phyloP scores from a whole-genome alignment of 352 stramenopile species.

The Globisporangium emineosum region DNA sequence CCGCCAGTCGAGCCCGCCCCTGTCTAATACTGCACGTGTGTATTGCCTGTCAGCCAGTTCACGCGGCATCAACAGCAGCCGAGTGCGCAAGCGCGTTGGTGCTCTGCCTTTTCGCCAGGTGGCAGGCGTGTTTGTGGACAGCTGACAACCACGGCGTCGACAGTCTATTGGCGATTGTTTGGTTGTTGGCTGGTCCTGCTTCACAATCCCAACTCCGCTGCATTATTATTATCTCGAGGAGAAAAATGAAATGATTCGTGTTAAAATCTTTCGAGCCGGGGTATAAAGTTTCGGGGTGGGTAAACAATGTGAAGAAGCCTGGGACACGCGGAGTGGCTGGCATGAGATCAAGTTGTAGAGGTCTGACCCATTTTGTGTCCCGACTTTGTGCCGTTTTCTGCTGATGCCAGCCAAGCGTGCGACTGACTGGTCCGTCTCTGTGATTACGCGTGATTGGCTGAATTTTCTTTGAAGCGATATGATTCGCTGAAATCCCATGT shows the following conservation, averaged over 20 bases:
- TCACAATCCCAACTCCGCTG: background rate
- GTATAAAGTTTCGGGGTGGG: background rate
- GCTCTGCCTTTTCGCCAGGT: background rate
- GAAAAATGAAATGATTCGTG: background rate
- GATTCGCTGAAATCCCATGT: background rate
- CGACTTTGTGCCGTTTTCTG: background rate
- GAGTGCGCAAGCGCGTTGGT: background rate
- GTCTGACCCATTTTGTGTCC: background rate
- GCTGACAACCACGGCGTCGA: background rate
- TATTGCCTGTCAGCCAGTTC: background rate
- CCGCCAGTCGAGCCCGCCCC: background rate
- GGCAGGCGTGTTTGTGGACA: background rate
- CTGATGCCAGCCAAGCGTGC: background rate
- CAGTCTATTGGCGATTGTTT: background rate
- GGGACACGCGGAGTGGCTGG: background rate
- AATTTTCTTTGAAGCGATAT: background rate
- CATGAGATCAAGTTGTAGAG: background rate
- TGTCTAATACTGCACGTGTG: too few relatives aligned
- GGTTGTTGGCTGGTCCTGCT: background rate
- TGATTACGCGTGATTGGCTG: background rate
- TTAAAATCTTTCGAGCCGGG: constrained; percentile 5
- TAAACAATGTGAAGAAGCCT: background rate
- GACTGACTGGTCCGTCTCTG: background rate
- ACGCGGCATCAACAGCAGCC: background rate
- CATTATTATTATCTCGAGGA: background rate